A percentile compares a stretch with the other conserved stretches of the same genome.
phyloP scores from a whole-genome alignment of 1,284 basidiomycete genomes.

The Tausonia pullulans region DNA sequence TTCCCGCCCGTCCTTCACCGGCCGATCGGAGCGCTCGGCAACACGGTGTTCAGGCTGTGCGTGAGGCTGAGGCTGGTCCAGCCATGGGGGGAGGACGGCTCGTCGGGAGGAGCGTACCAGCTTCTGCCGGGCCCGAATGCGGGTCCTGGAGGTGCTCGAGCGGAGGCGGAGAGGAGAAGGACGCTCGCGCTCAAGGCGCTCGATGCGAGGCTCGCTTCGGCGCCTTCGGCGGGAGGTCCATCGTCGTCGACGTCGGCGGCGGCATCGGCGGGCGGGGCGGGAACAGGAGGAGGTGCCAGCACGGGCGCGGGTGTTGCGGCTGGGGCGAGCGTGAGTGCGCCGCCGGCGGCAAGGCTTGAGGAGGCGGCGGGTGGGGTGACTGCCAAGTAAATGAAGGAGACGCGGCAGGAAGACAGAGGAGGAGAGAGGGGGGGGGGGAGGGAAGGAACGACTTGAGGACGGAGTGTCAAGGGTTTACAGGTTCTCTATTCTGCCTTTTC shows the following conservation, averaged over 20 bases:
- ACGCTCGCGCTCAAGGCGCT: slow-evolving; percentile 90
- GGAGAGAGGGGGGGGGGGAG: background rate
- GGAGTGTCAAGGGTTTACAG: background rate
- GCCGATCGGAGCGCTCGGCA: slow-evolving; percentile 56
- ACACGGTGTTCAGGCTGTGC: slow-evolving; percentile 52
- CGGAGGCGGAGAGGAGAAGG: slow-evolving; percentile 86
- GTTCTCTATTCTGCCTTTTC: background rate
- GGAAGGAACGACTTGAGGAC: background rate
- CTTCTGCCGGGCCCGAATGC: slow-evolving; percentile 35
- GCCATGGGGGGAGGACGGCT: slow-evolving; percentile 53
- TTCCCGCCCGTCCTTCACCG: slow-evolving; percentile 91
- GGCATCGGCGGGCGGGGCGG: too few species aligned
- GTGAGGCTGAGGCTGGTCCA: slow-evolving; percentile 57
- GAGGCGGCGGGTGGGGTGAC: too few species aligned
- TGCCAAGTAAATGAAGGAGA: too few species aligned
- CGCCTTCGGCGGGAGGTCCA: too few species aligned
- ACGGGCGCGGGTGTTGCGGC: too few species aligned
- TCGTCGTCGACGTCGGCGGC: too few species aligned
- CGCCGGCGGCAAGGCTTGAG: too few species aligned
- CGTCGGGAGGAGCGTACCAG: slow-evolving; percentile 55
- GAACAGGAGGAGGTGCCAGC: too few species aligned
- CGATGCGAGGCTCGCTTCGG: slow-evolving; percentile 58
- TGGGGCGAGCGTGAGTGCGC: too few species aligned
- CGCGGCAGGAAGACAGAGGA: background rate
- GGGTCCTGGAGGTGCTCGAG: slow-evolving; percentile 69